These are phyloP conservation scores for Trametes hirsuta DNA, from an alignment of 1,284 basidiomycete genomes.

Conservation along the genomic window DNA sequence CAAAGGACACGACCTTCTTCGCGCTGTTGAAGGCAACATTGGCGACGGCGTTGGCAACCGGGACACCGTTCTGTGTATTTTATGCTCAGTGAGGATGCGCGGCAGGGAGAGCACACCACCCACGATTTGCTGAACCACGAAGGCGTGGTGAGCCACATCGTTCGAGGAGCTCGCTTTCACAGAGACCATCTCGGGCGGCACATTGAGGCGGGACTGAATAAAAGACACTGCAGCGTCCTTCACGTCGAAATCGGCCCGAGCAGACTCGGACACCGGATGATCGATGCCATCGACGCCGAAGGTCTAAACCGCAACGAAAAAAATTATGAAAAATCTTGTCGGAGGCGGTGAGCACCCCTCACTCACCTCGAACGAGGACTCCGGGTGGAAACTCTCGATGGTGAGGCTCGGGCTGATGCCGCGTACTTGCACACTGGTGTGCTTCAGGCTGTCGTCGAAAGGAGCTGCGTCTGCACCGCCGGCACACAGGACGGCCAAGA, in stretches of 20 bases:
- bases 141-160: constrained; percentile 40
- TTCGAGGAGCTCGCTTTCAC: constrained; percentile 33
- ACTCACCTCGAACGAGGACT: constrained; percentile 45
- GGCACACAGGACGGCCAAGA: constrained; percentile 32
- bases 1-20: constrained; percentile 48
- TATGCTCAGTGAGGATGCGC: not conserved
- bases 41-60: constrained; percentile 48
- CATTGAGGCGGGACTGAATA: constrained; percentile 33
- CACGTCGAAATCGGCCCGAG: constrained; percentile 33
- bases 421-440: constrained; percentile 44
- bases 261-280: constrained; percentile 33
- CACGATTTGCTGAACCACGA: constrained; percentile 40
- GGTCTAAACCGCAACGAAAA: constrained; percentile 33
- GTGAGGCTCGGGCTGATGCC: constrained; percentile 37
- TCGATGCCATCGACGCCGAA: constrained; percentile 43
- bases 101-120: not conserved
- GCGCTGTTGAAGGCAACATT: constrained; percentile 46
- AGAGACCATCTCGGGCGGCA: constrained; percentile 26
- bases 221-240: constrained; percentile 35
- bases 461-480: constrained; percentile 35
- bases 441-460: constrained; percentile 40
- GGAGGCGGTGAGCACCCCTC: too few species aligned
- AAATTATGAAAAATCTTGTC: not conserved
- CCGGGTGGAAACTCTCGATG: constrained; percentile 47
- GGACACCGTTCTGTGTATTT: constrained; percentile 38